phyloP scores from a whole-genome alignment of 2,329 filamentous ascomycete species.

The Escovopsis sp. region DNA sequence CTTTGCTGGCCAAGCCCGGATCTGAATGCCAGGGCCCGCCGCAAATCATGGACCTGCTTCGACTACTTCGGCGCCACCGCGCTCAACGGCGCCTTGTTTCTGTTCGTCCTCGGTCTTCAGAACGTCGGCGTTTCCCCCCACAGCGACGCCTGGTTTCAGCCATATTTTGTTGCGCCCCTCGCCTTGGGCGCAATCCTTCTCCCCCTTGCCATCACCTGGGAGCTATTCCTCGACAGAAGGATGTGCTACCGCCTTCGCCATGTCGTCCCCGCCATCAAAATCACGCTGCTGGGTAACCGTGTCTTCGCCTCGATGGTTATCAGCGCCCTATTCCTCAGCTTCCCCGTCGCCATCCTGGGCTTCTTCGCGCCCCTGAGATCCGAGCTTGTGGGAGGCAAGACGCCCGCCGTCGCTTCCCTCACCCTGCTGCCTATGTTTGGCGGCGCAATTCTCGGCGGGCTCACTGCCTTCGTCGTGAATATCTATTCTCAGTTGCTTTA shows the following conservation, averaged over 20 bases:
- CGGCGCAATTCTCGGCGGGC: not conserved
- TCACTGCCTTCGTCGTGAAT: not conserved
- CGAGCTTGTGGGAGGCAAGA: not conserved
- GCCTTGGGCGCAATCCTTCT: constrained; percentile 16
- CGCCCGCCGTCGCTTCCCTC: not conserved
- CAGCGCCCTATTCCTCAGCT: constrained; percentile 31
- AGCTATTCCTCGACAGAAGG: constrained; percentile 7
- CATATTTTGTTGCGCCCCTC: constrained; percentile 17
- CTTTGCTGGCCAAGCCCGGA: not conserved
- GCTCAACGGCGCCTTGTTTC: constrained; percentile 34
- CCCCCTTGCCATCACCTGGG: constrained; percentile 13
- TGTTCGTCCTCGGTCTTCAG: constrained; percentile 43
- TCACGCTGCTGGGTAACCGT: constrained; percentile 31
- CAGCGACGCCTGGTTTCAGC: constrained; percentile 28
- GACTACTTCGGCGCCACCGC: constrained; percentile 38
- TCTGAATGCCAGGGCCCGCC: constrained; percentile 1
- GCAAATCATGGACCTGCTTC: constrained; percentile 30
- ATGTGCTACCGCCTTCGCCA: not conserved
- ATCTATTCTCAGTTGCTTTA: not conserved
- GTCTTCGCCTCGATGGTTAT: constrained; percentile 26
- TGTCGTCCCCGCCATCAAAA: constrained; percentile 21
- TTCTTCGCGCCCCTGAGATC: not conserved
- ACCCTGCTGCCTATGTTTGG: not conserved
- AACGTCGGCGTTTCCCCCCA: constrained; percentile 22
- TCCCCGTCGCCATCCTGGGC: constrained; percentile 27